Evolutionary conservation across 768 basidiomycete genomes (phyloP), one percentile per base, ranked within the genome.

Genomic region (Auricularia cornea): DNA sequence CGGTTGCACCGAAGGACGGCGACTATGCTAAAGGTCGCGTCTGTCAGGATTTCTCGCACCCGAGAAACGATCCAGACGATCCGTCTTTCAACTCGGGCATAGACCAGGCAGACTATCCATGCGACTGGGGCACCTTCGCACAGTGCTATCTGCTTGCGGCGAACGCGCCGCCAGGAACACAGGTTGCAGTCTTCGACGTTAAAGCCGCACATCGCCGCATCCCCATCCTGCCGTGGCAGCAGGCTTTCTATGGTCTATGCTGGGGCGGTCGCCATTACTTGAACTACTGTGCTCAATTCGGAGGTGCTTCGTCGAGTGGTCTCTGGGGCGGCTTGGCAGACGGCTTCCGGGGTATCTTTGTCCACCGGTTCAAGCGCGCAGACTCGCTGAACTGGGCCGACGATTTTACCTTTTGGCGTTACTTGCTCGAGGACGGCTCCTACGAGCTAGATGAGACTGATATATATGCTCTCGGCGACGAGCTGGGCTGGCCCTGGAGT

Each of bases 401-500:
- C 69, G 71, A 79, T 57, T 77, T 78, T 61, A 61, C 68, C 26
- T 63, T 68, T 59, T 76, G 3, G 70, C 72, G 2, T 3, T 48
- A 48, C 18, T 16, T 16, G 6, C 44, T 16, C 3, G 18, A 16
- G 2, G 5, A 5, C 6, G 44, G 44, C 4, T 5, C 6, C 18
- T 48, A 18, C n/a, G 44, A 48, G 18, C 44, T 48, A 5, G 4
- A 3, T 3, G 44, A 48, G n/a, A 16, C 5, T 20, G 44, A 48
- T 20, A 48, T 48, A 3, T 48, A 48, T 48, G 18, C 3, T 20
- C 18, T 48, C 10, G 72, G 75, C 0, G 60, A 62, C 0, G 38
- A 60, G 0, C 63, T 78, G 0, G 75, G 76, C 0, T 75, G 74
- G 73, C 77, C 77, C 1, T 78, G 76, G 77, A 72, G 75, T 32